Evolutionary conservation across 352 stramenopile species (phyloP).

Genomic region (Pythium guiyangense): DNA sequence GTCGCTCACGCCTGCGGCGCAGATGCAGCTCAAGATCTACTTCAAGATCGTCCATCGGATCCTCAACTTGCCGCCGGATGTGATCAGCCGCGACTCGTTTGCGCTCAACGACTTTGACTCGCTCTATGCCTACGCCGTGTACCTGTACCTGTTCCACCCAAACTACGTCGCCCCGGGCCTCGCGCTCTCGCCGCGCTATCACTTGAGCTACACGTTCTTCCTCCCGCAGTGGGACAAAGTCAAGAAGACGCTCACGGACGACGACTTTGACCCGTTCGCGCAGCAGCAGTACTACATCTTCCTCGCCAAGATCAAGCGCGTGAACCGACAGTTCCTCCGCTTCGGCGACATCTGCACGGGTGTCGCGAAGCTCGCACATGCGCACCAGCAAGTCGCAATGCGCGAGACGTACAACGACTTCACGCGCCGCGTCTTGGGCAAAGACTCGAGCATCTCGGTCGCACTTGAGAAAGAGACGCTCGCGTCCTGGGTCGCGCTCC

Average conservation of each 20-base stretch:
- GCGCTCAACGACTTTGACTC: conserved; percentile 73
- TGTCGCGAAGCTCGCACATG: conserved; percentile 43
- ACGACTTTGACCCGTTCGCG: conserved; percentile 58
- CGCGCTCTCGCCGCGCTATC: conserved; percentile 36
- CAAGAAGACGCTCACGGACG: conserved; percentile 45
- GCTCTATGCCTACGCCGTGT: conserved; percentile 59
- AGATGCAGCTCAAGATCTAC: conserved; percentile 65
- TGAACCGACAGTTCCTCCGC: conserved; percentile 53
- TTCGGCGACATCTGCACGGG: conserved; percentile 52
- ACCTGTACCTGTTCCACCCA: conserved; percentile 58
- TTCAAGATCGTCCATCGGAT: conserved; percentile 56
- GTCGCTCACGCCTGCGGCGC: conserved; percentile 40
- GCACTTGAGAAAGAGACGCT: conserved; percentile 69
- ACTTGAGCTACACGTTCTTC: conserved; percentile 56
- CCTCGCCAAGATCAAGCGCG: conserved; percentile 55
- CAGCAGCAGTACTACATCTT: conserved; percentile 79
- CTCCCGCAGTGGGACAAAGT: conserved; percentile 65
- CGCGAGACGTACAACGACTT: conserved; percentile 69
- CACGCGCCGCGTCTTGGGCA: conserved; percentile 48
- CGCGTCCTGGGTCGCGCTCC: conserved; percentile 48
- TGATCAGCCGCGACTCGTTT: conserved; percentile 65
- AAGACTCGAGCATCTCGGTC: conserved; percentile 69
- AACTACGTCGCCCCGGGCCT: conserved; percentile 54
- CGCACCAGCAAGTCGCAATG: conserved; percentile 41
- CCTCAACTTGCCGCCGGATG: conserved; percentile 51